phyloP scores from a whole-genome alignment of 768 basidiomycete species.

The Russula emetica region DNA sequence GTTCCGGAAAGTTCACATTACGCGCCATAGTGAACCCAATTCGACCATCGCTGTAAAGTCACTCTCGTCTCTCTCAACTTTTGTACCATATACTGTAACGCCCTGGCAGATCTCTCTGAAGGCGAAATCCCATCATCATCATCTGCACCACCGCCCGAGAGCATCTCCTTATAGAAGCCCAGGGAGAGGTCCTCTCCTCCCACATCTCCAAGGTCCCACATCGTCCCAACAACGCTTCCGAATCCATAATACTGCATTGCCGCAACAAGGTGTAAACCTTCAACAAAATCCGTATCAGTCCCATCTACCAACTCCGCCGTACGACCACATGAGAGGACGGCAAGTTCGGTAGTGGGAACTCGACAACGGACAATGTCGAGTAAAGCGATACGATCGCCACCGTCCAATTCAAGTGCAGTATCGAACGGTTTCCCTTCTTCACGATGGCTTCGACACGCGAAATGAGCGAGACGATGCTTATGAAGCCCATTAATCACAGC shows the following conservation, averaged over 20 bases:
- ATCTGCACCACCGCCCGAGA: not conserved
- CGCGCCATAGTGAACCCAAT: constrained; percentile 19
- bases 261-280: constrained; percentile 15
- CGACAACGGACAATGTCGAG: constrained; percentile 1
- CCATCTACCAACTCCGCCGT: not conserved
- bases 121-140: not conserved
- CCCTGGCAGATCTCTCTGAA: not conserved
- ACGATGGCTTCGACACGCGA: not conserved
- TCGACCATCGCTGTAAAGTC: constrained; percentile 15
- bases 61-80: constrained; percentile 9
- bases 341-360: constrained; percentile 14
- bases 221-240: constrained; percentile 23
- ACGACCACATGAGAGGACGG: constrained; percentile 12
- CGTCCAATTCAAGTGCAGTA: not conserved
- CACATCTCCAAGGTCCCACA: constrained; percentile 23
- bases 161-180: constrained; percentile 6
- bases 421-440: not conserved
- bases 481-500: not conserved
- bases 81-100: constrained; percentile 1
- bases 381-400: not conserved
- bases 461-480: constrained; percentile 3
- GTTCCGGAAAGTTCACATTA: not conserved
- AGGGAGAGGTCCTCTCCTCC: constrained; percentile 15
- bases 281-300: constrained; percentile 10
- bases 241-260: constrained; percentile 26